phyloP scores from a whole-genome alignment of 129 eudicot species.

The Ambrosia artemisiifolia region DNA sequence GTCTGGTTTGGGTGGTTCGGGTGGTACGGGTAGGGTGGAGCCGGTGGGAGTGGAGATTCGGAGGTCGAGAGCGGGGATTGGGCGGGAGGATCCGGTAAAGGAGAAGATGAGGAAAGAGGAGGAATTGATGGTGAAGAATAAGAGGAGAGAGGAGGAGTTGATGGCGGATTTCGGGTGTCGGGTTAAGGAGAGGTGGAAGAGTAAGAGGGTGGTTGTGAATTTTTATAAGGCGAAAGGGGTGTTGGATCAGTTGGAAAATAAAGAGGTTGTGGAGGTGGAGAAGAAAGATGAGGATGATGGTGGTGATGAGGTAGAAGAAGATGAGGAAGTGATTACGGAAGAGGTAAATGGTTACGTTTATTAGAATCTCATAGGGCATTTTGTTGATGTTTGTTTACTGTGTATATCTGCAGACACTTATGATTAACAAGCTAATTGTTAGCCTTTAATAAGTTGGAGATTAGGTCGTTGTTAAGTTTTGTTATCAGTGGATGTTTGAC shows the following conservation, averaged over 20 bases:
- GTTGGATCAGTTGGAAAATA: conserved; percentile 84
- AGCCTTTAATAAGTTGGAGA: neutral
- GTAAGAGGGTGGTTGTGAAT: conserved; percentile 50
- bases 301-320: conserved; percentile 63
- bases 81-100: conserved; percentile 61
- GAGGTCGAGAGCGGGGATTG: conserved; percentile 82
- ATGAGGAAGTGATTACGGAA: conserved; percentile 70
- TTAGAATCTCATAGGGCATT: neutral
- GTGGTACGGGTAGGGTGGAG: conserved; percentile 71
- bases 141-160: conserved; percentile 58
- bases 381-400: neutral
- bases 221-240: conserved; percentile 74
- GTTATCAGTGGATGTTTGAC: neutral
- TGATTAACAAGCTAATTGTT: neutral
- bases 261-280: conserved; percentile 54
- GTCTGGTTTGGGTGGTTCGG: conserved; percentile 76
- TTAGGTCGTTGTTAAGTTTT: neutral
- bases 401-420: neutral
- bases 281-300: conserved; percentile 48
- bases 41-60: conserved; percentile 76
- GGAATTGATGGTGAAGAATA: conserved; percentile 42
- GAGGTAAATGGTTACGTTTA: conserved; percentile 50
- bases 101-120: conserved; percentile 71
- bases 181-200: conserved; percentile 79
- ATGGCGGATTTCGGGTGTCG: conserved; percentile 71